These are phyloP conservation scores for Erodium texanum DNA, from an alignment of 441 rosid species.

Conservation along the genomic window DNA sequence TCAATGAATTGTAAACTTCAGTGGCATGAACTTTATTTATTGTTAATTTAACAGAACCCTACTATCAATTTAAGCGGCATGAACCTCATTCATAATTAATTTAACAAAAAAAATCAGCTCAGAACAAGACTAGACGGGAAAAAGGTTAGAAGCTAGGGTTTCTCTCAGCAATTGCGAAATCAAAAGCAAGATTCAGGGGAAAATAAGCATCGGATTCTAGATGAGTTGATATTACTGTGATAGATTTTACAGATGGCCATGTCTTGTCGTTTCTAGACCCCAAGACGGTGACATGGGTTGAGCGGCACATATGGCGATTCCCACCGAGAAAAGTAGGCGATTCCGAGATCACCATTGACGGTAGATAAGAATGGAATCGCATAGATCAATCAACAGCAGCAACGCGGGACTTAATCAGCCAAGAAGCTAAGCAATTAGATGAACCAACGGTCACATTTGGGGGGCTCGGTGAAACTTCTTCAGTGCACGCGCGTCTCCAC, in stretches of 20 bases:
- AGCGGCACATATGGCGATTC: constrained; percentile 3
- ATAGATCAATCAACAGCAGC: background rate
- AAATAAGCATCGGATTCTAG: background rate
- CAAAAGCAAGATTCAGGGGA: background rate
- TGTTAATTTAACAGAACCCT: no score
- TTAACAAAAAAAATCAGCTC: background rate
- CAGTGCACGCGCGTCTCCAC: no score
- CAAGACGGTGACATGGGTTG: background rate
- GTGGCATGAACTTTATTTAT: background rate
- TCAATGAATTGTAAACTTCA: background rate
- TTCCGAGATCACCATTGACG: constrained; percentile 13
- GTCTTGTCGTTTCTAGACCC: background rate
- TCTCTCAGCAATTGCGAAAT: background rate
- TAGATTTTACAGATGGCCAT: background rate
- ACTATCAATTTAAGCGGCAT: no score
- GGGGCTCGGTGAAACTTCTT: no score
- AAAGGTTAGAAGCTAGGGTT: background rate
- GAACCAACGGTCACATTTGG: background rate
- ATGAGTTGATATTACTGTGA: background rate
- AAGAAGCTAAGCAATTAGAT: background rate
- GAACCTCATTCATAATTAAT: no score
- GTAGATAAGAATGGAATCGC: background rate
- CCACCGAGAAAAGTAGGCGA: constrained; percentile 7
- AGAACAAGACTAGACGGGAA: background rate
- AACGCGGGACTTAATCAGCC: no score